Evolutionary conservation across 2,329 filamentous ascomycete species (phyloP), one percentile per base, ranked within the genome.

Genomic region (Neophaeococcomyces aloes): DNA sequence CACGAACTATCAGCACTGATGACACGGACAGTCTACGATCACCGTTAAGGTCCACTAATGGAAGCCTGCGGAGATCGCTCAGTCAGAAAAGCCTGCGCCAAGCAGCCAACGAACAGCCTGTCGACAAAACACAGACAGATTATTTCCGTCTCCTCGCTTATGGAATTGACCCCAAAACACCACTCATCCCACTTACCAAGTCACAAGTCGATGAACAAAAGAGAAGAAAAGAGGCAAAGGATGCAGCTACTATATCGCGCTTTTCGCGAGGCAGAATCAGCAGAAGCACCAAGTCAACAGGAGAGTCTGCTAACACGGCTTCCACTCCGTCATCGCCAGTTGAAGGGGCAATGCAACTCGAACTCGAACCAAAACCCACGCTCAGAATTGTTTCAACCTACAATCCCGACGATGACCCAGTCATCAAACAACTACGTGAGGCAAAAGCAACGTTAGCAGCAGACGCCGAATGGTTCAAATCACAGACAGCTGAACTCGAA

Each of bases 121-220:
- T 63, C 31, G 66, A 69, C 53, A 65, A 64, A 2, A 72, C 70
- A 0, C 61, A 65, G 21, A 67, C 68, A 0, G 67, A 68, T 39
- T 75, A 71, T 55, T 75, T 74, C 59, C 59, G 63, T 33, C 59
- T 74, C 23, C 68, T 69, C 42, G 69, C 70, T 1, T 57, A 67
- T 52, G 71, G 71, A 7, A 57, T 72, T 35, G 63, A 69, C 45
- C 59, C 61, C 10, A 53, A 58, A 21, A 59, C 57, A 19, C 50
- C 53, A 23, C 36, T 56, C 25, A 38, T 57, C 7, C 56, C 57
- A 4, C 43, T 45, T 7, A 56, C 57, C 7, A 45, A 45, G 14
- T 38, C 45, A 25, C 39, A 46, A n/a, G 27, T 53, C 3, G 49
- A 45, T 14, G 14, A 48, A 38, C 38, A 47, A 32, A 40, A 48